These are phyloP conservation scores for Wickerhamiella sergipiensis DNA, from an alignment of 805 yeast species.

Conservation along the genomic window DNA sequence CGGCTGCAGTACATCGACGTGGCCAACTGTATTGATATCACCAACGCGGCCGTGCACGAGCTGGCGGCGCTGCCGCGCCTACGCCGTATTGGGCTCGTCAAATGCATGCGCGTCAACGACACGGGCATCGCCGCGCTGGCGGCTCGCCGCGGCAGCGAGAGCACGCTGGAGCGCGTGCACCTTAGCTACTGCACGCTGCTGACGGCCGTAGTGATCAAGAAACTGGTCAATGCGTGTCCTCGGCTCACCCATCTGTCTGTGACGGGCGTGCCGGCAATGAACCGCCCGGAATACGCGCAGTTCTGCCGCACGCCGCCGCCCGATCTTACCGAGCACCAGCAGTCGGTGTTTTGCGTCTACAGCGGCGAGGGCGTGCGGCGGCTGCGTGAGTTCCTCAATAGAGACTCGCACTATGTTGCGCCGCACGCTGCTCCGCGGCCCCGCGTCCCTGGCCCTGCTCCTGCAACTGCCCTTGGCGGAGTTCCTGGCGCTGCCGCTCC, in stretches of 20 bases:
- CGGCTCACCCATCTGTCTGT: slow-evolving; percentile 77
- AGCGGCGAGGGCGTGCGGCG: slow-evolving; percentile 78
- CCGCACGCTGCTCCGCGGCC: neutral
- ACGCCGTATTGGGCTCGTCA: slow-evolving; percentile 85
- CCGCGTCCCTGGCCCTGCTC: no score
- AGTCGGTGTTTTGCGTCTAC: slow-evolving; percentile 78
- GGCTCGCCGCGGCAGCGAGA: slow-evolving; percentile 50
- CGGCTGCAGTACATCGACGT: slow-evolving; percentile 85
- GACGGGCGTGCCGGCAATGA: slow-evolving; percentile 84
- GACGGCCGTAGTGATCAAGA: slow-evolving; percentile 63
- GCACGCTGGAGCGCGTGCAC: slow-evolving; percentile 83
- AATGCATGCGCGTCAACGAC: slow-evolving; percentile 79
- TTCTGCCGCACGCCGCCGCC: slow-evolving; percentile 88
- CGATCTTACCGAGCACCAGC: slow-evolving; percentile 79
- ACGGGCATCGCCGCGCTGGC: slow-evolving; percentile 56
- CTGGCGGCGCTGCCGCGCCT: slow-evolving; percentile 64
- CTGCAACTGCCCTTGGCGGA: no score
- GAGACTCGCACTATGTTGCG: neutral
- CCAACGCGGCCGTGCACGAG: slow-evolving; percentile 68
- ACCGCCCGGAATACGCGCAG: slow-evolving; percentile 69
- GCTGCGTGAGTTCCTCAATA: slow-evolving; percentile 53
- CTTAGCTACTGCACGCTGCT: slow-evolving; percentile 78
- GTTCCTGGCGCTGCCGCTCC: no score
- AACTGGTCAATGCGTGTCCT: slow-evolving; percentile 66
- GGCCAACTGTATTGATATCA: slow-evolving; percentile 84